A percentile compares a stretch with the other conserved stretches of the same genome.
Evolutionary conservation across 2,329 filamentous ascomycete genomes (phyloP).

Genomic region (Xylariaceae sp.): DNA sequence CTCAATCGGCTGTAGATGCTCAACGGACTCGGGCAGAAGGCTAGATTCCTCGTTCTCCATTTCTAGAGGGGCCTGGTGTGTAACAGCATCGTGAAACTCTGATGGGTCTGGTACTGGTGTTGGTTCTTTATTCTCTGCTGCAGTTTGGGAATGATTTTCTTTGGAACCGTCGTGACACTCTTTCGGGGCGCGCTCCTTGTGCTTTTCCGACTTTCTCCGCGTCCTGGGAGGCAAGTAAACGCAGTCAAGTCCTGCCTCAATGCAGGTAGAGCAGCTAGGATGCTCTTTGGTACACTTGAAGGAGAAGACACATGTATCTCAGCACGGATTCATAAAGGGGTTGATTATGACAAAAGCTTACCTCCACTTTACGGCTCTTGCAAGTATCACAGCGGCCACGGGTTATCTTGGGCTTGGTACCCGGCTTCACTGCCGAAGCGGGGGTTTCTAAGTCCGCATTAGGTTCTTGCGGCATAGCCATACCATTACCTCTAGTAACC

Average conservation of each 20-base stretch:
- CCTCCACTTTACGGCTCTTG: constrained; percentile 28
- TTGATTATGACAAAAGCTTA: constrained; percentile 13
- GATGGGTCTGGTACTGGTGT: neutral
- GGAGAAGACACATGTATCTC: constrained; percentile 5
- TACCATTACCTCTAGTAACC: constrained; percentile 25
- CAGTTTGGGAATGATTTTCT: constrained; percentile 13
- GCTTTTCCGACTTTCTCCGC: constrained; percentile 27
- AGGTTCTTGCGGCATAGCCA: constrained; percentile 23
- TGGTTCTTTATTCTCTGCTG: constrained; percentile 1
- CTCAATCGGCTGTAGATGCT: constrained; percentile 12
- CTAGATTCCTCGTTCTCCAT: constrained; percentile 32
- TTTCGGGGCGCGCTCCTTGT: constrained; percentile 18
- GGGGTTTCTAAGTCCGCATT: constrained; percentile 28
- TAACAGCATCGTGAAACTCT: neutral
- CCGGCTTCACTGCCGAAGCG: constrained; percentile 23
- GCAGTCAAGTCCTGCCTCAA: constrained; percentile 25
- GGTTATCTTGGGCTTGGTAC: constrained; percentile 25
- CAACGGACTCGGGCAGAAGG: constrained; percentile 27
- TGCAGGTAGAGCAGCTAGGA: constrained; percentile 32
- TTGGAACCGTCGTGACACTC: constrained; percentile 13
- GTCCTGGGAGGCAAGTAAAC: constrained; percentile 30
- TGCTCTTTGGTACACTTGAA: constrained; percentile 34
- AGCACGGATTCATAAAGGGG: neutral
- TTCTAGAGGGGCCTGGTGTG: constrained; percentile 18
- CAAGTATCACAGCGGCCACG: constrained; percentile 34